Conservation (phyloP, 768 basidiomycete genomes). For the Boletus rex-veris region DNA sequence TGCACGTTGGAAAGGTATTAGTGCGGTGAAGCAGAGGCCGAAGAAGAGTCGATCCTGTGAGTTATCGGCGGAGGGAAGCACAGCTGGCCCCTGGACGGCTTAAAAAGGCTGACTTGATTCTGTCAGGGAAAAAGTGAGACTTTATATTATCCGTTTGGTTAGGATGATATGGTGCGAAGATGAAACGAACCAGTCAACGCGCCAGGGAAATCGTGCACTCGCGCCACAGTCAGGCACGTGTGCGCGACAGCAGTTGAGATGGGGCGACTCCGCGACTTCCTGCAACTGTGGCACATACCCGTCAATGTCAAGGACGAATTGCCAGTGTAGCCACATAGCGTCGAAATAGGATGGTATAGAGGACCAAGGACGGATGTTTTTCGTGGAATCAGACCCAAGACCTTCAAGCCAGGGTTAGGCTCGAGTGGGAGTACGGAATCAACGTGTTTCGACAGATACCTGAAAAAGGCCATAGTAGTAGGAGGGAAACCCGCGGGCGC, state of each 20-base stretch:
- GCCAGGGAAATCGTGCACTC: background rate
- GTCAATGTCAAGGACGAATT: background rate
- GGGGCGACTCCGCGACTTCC: background rate
- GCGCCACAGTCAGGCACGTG: conserved; percentile 14
- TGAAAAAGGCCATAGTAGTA: background rate
- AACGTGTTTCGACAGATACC: background rate
- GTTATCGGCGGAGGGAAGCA: conserved; percentile 13
- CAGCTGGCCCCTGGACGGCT: background rate
- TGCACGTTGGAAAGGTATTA: background rate
- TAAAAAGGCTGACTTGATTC: background rate
- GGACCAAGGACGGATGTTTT: background rate
- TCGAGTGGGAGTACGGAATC: background rate
- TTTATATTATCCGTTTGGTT: background rate
- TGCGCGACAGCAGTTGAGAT: conserved; percentile 1
- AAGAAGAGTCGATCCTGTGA: conserved; percentile 4
- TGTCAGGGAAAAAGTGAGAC: conserved; percentile 4
- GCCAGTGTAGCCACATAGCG: background rate
- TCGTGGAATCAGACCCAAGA: background rate
- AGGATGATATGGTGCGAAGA: background rate
- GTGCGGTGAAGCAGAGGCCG: background rate
- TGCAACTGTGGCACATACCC: background rate
- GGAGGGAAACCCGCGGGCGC: background rate
- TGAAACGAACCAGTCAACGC: conserved; percentile 11
- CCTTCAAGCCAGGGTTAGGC: conserved; percentile 2
- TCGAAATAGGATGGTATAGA: background rate